Evolutionary conservation across 768 basidiomycete species (phyloP), one percentile per base, ranked within the genome.

Genomic region (Calocybe indica): DNA sequence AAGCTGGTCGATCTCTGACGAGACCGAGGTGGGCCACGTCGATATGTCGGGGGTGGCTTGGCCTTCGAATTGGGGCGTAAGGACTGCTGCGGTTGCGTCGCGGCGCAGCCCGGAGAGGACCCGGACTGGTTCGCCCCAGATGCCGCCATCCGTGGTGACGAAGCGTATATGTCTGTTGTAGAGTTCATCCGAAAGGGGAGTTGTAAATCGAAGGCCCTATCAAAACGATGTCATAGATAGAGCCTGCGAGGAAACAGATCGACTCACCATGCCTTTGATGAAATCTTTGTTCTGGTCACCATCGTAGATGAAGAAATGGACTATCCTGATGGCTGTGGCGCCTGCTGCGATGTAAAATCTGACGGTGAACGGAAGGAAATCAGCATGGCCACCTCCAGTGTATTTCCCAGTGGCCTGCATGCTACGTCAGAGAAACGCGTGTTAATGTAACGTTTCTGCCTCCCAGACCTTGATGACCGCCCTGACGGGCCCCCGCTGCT

Each of bases 301-400:
- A 37, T 70, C 67, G 45, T 58, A 70, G 5, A 68, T 64, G 50
- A 70, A 70, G 55, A 70, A 70, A 49, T 70, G 66, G 8, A 62
- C 63, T 37, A 65, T 58, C 28, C 66, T 53, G 5, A 68, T 31
- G 5, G 64, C 45, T 0, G 67, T 67, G 4, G 65, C 54, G 4
- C 66, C 65, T 2, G 68, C 64, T 1, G 63, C 55, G 13, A 68
- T 56, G 40, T 70, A 70, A 38, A 70, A 67, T 5, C 68, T 62
- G 14, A 65, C 51, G 7, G 58, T 70, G 50, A 65, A 70, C 0
- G 68, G 67, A 8, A 70, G 54, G 40, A 68, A 68, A 37, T 63
- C 64, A 4, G 56, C 55, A 44, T 67, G 66, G 22, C 58, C 55
- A 10, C 52, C 55, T 44, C 65, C 62, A 6, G 59, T 59, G 46